Percentiles rank a stretch among this genome's conserved stretches.
Conservation (phyloP, 495 filamentous ascomycete species). For the Lophiotrema nucula region DNA sequence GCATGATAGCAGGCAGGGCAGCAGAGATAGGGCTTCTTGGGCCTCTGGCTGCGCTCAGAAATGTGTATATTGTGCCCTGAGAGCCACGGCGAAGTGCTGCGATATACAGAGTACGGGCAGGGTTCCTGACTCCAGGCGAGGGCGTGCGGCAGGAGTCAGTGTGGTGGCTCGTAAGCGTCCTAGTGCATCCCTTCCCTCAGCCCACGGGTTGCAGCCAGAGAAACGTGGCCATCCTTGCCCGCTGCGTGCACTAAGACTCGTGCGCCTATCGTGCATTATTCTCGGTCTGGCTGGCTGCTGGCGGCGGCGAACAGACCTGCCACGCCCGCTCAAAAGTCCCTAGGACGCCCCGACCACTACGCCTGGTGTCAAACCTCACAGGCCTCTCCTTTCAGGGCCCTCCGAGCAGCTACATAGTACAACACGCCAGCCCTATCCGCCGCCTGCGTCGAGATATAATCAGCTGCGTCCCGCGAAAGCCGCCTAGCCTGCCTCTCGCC, state of each 20-base stretch:
- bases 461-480: not conserved
- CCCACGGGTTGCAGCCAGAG: not conserved
- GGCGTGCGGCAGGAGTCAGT: not conserved
- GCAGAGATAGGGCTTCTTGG: no score
- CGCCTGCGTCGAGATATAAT: not conserved
- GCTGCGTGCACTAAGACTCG: constrained; percentile 7
- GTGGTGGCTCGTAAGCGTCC: not conserved
- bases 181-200: not conserved
- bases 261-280: constrained; percentile 34
- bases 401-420: constrained; percentile 12
- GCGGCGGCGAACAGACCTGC: not conserved
- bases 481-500: not conserved
- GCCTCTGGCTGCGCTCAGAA: no score
- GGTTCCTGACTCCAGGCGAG: not conserved
- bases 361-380: constrained; percentile 7
- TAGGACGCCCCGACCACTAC: constrained; percentile 8
- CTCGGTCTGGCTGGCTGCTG: constrained; percentile 1
- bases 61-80: no score
- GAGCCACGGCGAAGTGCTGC: no score
- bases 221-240: constrained; percentile 24
- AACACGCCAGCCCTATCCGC: constrained; percentile 22
- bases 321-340: constrained; percentile 5
- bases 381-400: constrained; percentile 24
- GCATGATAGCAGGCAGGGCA: not conserved
- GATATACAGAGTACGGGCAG: no score